Evolutionary conservation across 768 basidiomycete genomes (phyloP).

Genomic region (Chiua virens): DNA sequence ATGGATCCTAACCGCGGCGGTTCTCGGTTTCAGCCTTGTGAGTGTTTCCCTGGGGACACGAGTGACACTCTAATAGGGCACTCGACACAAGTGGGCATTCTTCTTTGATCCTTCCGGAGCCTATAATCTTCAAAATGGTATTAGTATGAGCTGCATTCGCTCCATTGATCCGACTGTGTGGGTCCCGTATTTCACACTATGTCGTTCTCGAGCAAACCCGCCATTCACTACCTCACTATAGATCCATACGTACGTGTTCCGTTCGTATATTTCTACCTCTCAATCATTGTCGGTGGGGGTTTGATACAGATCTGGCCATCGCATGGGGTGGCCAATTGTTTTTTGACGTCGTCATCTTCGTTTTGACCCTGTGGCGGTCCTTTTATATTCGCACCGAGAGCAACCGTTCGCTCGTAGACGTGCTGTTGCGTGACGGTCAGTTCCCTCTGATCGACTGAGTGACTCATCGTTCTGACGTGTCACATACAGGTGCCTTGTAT

Average conservation of each 20-base stretch:
- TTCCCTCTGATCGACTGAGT: not conserved
- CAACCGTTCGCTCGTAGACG: slow-evolving; percentile 8
- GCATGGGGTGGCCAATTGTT: slow-evolving; percentile 13
- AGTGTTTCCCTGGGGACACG: not conserved
- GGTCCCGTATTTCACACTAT: not conserved
- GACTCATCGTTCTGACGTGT: not conserved
- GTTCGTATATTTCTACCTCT: not conserved
- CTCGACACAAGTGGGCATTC: slow-evolving; percentile 10
- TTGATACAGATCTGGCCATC: slow-evolving; percentile 5
- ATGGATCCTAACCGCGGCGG: not conserved
- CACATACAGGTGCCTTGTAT: slow-evolving; percentile 11
- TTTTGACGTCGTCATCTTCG: slow-evolving; percentile 23
- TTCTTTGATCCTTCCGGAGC: not conserved
- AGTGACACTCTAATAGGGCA: not conserved
- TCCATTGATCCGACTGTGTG: not conserved
- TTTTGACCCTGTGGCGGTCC: slow-evolving; percentile 18
- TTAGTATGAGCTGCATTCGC: not conserved
- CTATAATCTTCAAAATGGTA: not conserved
- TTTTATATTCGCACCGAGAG: slow-evolving; percentile 1
- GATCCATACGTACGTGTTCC: slow-evolving; percentile 11
- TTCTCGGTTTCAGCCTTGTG: slow-evolving; percentile 6
- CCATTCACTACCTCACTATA: not conserved
- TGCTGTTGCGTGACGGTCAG: slow-evolving; percentile 19
- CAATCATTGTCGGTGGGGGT: too few relatives aligned
- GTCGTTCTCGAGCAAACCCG: not conserved